Evolutionary conservation across 108 stramenopile genomes (phyloP), one percentile per base, ranked within the genome.

Genomic region (Cyclotella cryptica): DNA sequence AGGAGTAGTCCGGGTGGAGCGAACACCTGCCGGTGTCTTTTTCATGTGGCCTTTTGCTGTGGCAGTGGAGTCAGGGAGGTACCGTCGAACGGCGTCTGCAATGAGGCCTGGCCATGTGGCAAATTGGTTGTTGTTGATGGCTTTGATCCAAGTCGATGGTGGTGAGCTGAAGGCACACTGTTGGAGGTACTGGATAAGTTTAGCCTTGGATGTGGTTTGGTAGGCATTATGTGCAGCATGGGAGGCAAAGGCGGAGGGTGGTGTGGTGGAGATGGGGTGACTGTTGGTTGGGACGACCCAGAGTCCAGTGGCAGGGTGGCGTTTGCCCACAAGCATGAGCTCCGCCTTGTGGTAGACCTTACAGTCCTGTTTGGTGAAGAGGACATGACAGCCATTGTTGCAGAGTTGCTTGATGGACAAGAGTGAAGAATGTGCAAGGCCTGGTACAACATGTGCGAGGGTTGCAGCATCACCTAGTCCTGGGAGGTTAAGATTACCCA

Each of bases 381-480:
- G 49, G 3, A 78, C 70, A 35, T 30, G 7, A 46, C 77, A 78
- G 51, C 77, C 77, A 7, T 17, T 41, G 18, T 71, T 44, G 47
- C 77, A 78, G 3, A 78, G 28, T 66, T 51, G n/a, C 11, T 22
- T 54, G 28, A 29, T 66, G 52, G 74, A 66, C 8, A 75, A 10
- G 22, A 75, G 35, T n/a, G 74, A 75, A 15, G 64, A 19, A 24
- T 75, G 64, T 27, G 74, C 51, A 29, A 75, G 66, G 11, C 52
- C 74, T 26, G 74, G 74, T 3, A 75, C 54, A 53, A 75, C 67
- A 28, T 75, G 74, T 55, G 65, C 64, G 29, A 28, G 29, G 27
- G 47, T 51, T 27, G 45, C 52, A 12, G 13, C 27, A 13, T 53
- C 22, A 19, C 59, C 59, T 11, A 78, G 62, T 0, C 70, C 17